Percentiles rank a stretch among this genome's conserved stretches.
phyloP scores from a whole-genome alignment of 176 grass and related monocot species.

The Musa itinerans region DNA sequence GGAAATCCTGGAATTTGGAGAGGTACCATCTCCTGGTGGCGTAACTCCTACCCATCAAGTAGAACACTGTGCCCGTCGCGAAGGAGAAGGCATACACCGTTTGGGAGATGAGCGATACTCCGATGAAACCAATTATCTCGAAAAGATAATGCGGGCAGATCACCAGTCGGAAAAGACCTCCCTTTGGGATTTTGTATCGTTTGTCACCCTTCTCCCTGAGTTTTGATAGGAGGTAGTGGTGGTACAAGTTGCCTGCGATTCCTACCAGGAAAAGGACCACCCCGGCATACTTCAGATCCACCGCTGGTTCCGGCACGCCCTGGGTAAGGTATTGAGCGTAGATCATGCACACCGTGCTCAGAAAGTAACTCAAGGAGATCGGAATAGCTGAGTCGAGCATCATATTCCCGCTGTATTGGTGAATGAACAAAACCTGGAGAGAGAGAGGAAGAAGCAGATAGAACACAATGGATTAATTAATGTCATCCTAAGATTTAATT shows the following conservation, averaged over 20 bases:
- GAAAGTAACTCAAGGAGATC: conserved; percentile 46
- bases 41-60: conserved; percentile 60
- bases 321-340: conserved; percentile 41
- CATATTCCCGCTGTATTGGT: conserved; percentile 48
- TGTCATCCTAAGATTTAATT: not conserved
- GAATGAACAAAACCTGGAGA: conserved; percentile 52
- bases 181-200: conserved; percentile 56
- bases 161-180: conserved; percentile 51
- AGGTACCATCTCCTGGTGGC: conserved; percentile 68
- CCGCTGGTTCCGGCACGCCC: conserved; percentile 29
- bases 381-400: conserved; percentile 17
- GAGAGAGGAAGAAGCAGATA: not conserved
- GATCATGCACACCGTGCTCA: conserved; percentile 32
- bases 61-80: conserved; percentile 33
- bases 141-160: conserved; percentile 77
- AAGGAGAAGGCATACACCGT: conserved; percentile 39
- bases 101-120: conserved; percentile 56
- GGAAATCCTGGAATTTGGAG: conserved; percentile 55
- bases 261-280: conserved; percentile 33
- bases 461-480: not conserved
- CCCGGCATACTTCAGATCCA: conserved; percentile 37
- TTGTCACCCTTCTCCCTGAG: conserved; percentile 34
- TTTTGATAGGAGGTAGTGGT: conserved; percentile 47
- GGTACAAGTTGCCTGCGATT: conserved; percentile 64
- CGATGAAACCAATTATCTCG: conserved; percentile 55